phyloP scores from a whole-genome alignment of 805 yeast genomes.

The Teunomyces funiuensis region DNA sequence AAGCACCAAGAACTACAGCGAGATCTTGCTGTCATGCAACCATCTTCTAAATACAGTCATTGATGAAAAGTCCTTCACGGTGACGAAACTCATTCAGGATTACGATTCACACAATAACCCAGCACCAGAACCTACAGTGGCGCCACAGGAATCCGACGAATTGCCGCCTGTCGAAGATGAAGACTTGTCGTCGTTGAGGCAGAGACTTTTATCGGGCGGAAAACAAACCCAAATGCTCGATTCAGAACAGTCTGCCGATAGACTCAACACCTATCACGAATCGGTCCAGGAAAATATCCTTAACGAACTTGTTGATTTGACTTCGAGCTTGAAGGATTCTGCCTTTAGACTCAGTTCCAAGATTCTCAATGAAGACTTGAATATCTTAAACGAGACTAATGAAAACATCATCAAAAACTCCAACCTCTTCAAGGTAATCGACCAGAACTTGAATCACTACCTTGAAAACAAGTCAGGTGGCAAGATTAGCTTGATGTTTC shows the following conservation, averaged over 20 bases:
- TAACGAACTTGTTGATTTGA: conserved; percentile 48
- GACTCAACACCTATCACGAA: conserved; percentile 39
- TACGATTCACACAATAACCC: conserved; percentile 8
- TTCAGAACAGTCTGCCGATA: conserved; percentile 13
- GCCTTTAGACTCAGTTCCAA: conserved; percentile 44
- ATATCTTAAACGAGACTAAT: conserved; percentile 31
- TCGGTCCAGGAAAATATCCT: conserved; percentile 49
- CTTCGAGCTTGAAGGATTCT: conserved; percentile 46
- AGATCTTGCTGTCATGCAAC: conserved; percentile 13
- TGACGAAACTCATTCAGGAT: conserved; percentile 14
- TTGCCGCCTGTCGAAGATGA: conserved; percentile 13
- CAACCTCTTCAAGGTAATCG: conserved; percentile 30
- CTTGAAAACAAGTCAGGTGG: conserved; percentile 41
- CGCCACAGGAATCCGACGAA: neutral
- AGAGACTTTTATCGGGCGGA: conserved; percentile 26
- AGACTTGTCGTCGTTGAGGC: conserved; percentile 22
- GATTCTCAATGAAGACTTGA: conserved; percentile 33
- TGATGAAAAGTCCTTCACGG: conserved; percentile 23
- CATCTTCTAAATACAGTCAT: conserved; percentile 15
- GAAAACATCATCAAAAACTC: conserved; percentile 35
- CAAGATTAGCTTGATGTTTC: conserved; percentile 38
- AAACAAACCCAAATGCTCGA: conserved; percentile 14
- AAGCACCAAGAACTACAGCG: conserved; percentile 12
- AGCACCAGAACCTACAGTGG: neutral
- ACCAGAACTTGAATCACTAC: conserved; percentile 37